Evolutionary conservation across 495 filamentous ascomycete species (phyloP), one percentile per base, ranked within the genome.

Genomic region (Hamigera avellanea): DNA sequence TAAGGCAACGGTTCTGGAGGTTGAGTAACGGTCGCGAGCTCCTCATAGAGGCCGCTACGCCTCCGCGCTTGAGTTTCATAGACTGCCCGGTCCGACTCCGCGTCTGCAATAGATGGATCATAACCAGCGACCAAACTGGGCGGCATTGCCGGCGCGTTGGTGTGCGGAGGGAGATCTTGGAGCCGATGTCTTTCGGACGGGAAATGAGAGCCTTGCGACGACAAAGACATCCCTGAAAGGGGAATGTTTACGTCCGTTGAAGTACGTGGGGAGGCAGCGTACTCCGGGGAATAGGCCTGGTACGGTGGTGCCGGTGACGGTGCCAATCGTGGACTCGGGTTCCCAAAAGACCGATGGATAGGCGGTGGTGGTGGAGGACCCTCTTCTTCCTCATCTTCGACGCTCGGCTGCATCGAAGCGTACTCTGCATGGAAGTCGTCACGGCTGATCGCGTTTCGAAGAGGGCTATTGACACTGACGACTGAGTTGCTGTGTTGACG

Each of bases 121-220:
- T 82, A 75, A 2, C 82, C 82, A 17, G 81, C 73, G 36, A 84
- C 74, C 14, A 87, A 59, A 30, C 79, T 83, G 14, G 74, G 56
- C 1, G 82, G 82, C 41, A 84, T 66, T 8, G 65, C 42, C 8
- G 75, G 59, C 6, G 56, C 45, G 27, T 54, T 50, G 26, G 50
- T 70, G 60, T 33, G 52, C 37, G 16, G 46, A 41, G 16, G 51
- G 32, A 54, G 51, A 32, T 54, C 49, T 15, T 36, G 40, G 19
- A 42, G 23, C 37, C 44, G 44, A 26, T 33, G 36, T 39, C 33
- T 36, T 10, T 43, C 43, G 28, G 39, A 26, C 19, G 26, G 38
- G 32, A 41, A 23, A 14, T 44, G 25, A 14, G 44, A 38, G 10
- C 39, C 42, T 6, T 48, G 45, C 8, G 36, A 29, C 14, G 46